These are phyloP conservation scores for Beauveria pseudobassiana DNA, from an alignment of 2,329 filamentous ascomycete genomes.

Conservation along the genomic window DNA sequence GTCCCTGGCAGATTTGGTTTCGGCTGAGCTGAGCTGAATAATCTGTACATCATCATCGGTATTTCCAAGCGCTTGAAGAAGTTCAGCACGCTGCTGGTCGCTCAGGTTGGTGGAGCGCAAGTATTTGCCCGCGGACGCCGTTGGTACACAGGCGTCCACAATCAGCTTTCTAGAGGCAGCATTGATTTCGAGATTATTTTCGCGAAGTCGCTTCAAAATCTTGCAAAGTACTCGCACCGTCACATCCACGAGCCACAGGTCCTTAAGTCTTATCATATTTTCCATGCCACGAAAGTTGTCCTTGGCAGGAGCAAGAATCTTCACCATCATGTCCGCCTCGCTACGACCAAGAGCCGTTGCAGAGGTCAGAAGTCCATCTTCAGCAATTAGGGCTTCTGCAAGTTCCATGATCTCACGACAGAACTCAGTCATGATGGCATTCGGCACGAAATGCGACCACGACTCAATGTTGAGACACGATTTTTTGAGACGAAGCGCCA, in stretches of 20 bases:
- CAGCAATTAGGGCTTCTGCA: conserved; percentile 74
- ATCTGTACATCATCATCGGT: conserved; percentile 48
- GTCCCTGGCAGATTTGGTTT: conserved; percentile 23
- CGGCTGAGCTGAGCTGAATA: conserved; percentile 31
- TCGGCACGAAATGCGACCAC: conserved; percentile 74
- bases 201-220: conserved; percentile 72
- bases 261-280: conserved; percentile 84
- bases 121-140: conserved; percentile 45
- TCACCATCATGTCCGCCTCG: conserved; percentile 32
- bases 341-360: conserved; percentile 36
- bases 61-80: conserved; percentile 57
- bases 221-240: conserved; percentile 79
- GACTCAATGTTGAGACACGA: conserved; percentile 76
- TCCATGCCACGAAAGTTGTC: conserved; percentile 59
- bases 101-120: conserved; percentile 71
- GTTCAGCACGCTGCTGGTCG: conserved; percentile 75
- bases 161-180: conserved; percentile 53
- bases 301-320: conserved; percentile 32
- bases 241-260: conserved; percentile 75
- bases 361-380: conserved; percentile 76
- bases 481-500: conserved; percentile 73
- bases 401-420: conserved; percentile 94
- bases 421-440: conserved; percentile 78
- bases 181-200: conserved; percentile 66
- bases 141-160: conserved; percentile 56